Evolutionary conservation across 2,329 filamentous ascomycete genomes (phyloP), one percentile per base, ranked within the genome.

Genomic region (Alternaria sp.): DNA sequence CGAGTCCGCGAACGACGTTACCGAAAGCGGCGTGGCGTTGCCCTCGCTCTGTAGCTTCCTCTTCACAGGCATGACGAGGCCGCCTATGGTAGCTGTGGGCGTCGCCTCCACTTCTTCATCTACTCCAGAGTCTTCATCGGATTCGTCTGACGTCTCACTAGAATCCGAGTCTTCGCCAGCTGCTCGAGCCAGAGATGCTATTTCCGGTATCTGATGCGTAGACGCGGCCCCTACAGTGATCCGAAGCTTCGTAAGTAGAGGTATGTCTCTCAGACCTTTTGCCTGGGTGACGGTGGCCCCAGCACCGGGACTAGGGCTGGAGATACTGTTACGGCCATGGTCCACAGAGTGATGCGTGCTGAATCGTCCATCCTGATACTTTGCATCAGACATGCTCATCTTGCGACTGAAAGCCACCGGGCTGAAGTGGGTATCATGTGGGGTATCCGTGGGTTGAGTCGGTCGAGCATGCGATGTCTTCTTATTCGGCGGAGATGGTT

Each of bases 281-380:
- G 69, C 56, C 13, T 70, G 67, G 9, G 46, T 47, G 32, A 59
- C n/a, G 6, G 30, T 17, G 32, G 63, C 21, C 47, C 57, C 59
- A 46, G 32, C n/a, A 8, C 53, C 23, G 17, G 57, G 12, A 10
- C 47, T 51, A 30, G 50, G 15, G 11, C 45, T 43, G 13, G 57
- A 12, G 30, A 70, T 51, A 13, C 36, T 55, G n/a, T 70, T 69
- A 19, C 11, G 17, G 15, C 25, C n/a, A 19, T 21, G 45, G 19
- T 49, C 26, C n/a, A 19, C 49, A 19, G 57, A 36, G 13, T 62
- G 56, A 26, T 66, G 47, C 4, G 63, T n/a, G 17, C 69, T 72
- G 47, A 80, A 87, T 51, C 82, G 83, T 9, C 85, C 85, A 30
- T 81, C 75, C 49, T 81, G 79, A 74, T 89, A 89, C 69, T 87